These are phyloP conservation scores for Phytopythium oedochilum DNA, from an alignment of 352 stramenopile genomes.

Conservation along the genomic window DNA sequence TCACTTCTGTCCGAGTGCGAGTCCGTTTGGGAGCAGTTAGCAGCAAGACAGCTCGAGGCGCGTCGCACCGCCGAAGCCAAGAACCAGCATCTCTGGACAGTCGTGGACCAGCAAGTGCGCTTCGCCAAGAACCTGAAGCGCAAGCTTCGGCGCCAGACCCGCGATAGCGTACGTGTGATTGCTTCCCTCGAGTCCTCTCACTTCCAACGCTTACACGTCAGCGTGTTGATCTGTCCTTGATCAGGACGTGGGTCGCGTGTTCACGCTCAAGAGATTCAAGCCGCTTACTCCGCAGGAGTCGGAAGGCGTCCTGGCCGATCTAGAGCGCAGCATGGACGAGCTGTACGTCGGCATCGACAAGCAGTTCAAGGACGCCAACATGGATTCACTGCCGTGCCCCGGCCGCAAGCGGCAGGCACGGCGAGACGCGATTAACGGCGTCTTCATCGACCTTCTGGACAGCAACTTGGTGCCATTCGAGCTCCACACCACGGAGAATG, in stretches of 20 bases:
- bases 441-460: conserved; percentile 26
- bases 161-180: conserved; percentile 13
- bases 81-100: conserved; percentile 13
- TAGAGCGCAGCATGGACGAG: conserved; percentile 11
- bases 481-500: neutral
- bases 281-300: neutral
- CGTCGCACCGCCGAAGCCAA: conserved; percentile 16
- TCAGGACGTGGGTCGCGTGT: neutral
- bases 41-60: conserved; percentile 13
- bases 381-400: conserved; percentile 13
- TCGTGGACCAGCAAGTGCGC: conserved; percentile 19
- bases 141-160: conserved; percentile 19
- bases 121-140: conserved; percentile 21
- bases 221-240: neutral
- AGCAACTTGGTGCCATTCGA: conserved; percentile 24
- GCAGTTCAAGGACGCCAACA: conserved; percentile 8
- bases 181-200: neutral
- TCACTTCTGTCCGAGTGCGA: neutral
- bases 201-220: neutral
- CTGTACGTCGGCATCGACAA: conserved; percentile 9
- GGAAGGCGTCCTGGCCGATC: conserved; percentile 8
- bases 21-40: conserved; percentile 16
- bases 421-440: conserved; percentile 3
- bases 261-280: conserved; percentile 14
- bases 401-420: conserved; percentile 8